Base-by-base conservation (phyloP, 1,139 yeast genomes). In the Suhomyces kunorum region DNA sequence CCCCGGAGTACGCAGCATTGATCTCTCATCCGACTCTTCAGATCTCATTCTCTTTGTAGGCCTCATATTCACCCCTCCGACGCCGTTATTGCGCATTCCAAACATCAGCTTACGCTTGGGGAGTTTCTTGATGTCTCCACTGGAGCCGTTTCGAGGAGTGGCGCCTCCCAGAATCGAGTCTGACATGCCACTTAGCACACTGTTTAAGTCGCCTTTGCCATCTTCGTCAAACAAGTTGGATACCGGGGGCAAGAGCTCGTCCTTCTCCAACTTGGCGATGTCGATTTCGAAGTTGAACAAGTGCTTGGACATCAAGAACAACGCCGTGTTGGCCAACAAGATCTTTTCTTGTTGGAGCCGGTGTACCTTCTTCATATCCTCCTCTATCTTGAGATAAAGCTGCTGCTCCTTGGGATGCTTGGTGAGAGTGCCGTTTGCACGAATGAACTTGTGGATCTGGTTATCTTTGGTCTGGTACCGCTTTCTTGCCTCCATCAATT, bases 381-480 rank as follows among this genome's bases (percentile, higher is more conserved):
- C 84, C 34, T 79, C 76, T 6, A 92, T 84, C 53, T 83, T 83
- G 28, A 77, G 72, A 51, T 78, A 76, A 8, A 86, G 58, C 47
- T 77, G 83, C 32, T 70, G 79, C 56, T 92, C 98, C 50, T 88
- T 87, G 2, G 97, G 95, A 59, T 86, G 86, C 49, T 81, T 86
- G 2, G 83, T 76, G 33, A 85, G 63, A 0, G 96, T 83, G 0
- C 98, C 97, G 63, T 88, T 82, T 36, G 88, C 83, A 49, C 84
- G 78, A 44, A 89, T 86, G 58, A 81, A 83, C 59, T 88, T 89
- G 58, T 87, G 96, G 40, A 92, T 68, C 51, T 83, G 87, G 15
- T 77, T 71, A 56, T 92, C 98, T 46, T 86, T 77, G 42, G 80
- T 80, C 53, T 78, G 82, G 48, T 82, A 78, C 52, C 85, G 78